Base-by-base conservation (phyloP, 441 rosid species). In the Pelargonium cotyledonis region DNA sequence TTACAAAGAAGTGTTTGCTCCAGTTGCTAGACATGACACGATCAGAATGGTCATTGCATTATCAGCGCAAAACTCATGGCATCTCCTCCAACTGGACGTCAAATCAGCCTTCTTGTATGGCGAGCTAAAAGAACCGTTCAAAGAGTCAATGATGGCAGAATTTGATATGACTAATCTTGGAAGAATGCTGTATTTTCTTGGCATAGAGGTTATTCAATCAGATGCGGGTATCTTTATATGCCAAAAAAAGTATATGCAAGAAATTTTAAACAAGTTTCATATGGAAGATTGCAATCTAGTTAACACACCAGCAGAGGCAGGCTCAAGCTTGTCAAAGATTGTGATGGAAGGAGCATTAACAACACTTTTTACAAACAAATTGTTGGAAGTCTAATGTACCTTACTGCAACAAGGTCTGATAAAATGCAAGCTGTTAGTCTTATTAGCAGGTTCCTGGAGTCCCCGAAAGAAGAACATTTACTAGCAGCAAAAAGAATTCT, bases 91-190 rank as follows among this genome's bases (percentile, higher is more conserved):
- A 7, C 40, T 66, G 3, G 68, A 66, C n/a, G n/a, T 66, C 23
- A 66, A 66, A 18, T 66, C 44, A 3, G 51, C 57, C 12, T 66
- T 66, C 19, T n/a, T 66, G 4, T 5, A 66, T 23, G 35, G 35
- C 3, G 57, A 66, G 16, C 19, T 66, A 8, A 9, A 67, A 19
- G n/a, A 67, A 10, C 6, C 5, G 19, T 65, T 65, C n/a, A 65
- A 65, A 15, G 8, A 0, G 4, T 14, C 11, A 2, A 65, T 65
- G 55, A 65, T 12, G 8, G 12, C 5, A n/a, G 67, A 35, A 10
- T 70, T 70, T 3, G 29, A 35, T n/a, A 68, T 68, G 70, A 68
- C 43, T 21, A 21, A 68, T 31, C 4, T 68, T 0, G 21, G 63
- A 1, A n/a, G 23, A 23, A 49, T 51, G 70, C 7, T 10, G 0